Conservation (phyloP, 768 basidiomycete species). For the Amanita fuliginea region DNA sequence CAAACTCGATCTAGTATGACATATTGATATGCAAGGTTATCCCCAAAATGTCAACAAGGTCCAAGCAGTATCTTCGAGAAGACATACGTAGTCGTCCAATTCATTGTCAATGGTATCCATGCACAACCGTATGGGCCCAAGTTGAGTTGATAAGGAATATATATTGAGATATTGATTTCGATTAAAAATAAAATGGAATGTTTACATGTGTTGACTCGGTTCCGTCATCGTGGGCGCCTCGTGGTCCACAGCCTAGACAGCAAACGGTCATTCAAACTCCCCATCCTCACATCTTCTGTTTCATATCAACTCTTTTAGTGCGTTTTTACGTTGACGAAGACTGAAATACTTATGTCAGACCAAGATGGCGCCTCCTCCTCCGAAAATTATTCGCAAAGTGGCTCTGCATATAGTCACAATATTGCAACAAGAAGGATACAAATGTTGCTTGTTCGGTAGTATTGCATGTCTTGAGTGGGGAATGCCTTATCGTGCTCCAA, state of each 20-base stretch:
- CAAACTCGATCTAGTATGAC: not conserved
- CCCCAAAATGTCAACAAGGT: not conserved
- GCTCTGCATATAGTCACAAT: conserved; percentile 13
- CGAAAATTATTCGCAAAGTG: not conserved
- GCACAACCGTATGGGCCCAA: not conserved
- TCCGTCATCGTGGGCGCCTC: too few species aligned
- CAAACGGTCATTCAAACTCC: too few species aligned
- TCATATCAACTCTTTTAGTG: too few species aligned
- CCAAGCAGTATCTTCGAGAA: not conserved
- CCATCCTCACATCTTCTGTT: too few species aligned
- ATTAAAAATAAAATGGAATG: not conserved
- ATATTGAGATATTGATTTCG: not conserved
- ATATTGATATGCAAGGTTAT: too few species aligned
- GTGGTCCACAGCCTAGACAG: too few species aligned
- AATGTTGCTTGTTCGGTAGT: conserved; percentile 28
- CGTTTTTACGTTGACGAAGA: too few species aligned
- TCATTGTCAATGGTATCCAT: not conserved
- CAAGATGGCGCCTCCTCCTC: not conserved
- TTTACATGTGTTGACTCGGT: not conserved
- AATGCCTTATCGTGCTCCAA: conserved; percentile 20
- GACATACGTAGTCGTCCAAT: not conserved
- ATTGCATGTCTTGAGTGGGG: conserved; percentile 28
- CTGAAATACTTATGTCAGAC: too few species aligned
- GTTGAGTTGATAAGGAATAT: not conserved
- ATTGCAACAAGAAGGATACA: conserved; percentile 15